Conservation (phyloP, 2,329 filamentous ascomycete species). For the Neofusicoccum cordaticola region DNA sequence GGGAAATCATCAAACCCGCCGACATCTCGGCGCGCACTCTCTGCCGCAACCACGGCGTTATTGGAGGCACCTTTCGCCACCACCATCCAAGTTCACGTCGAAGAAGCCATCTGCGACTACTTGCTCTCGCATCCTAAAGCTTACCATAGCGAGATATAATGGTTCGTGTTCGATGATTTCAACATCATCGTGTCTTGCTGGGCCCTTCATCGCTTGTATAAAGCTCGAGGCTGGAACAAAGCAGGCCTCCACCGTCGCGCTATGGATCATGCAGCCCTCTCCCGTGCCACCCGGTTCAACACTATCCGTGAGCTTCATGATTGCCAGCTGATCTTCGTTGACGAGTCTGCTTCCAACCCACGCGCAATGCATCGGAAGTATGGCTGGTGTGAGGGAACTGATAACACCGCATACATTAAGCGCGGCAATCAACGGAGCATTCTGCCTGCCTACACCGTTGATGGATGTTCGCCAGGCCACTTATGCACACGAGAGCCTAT, state of each 20-base stretch:
- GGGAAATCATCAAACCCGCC: background rate
- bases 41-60: background rate
- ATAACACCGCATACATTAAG: background rate
- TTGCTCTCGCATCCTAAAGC: background rate
- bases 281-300: background rate
- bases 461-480: background rate
- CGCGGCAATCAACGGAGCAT: slow-evolving; percentile 1
- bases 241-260: background rate
- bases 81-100: background rate
- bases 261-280: background rate
- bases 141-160: background rate
- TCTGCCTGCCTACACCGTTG: slow-evolving; percentile 17
- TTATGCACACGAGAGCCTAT: slow-evolving; percentile 1
- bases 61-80: background rate
- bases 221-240: background rate
- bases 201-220: background rate
- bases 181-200: background rate
- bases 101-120: background rate
- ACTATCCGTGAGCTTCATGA: background rate
- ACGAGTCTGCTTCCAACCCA: slow-evolving; percentile 16
- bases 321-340: slow-evolving; percentile 14
- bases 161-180: background rate
- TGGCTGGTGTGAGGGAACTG: background rate
- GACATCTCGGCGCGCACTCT: background rate
- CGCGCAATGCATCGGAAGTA: slow-evolving; percentile 7